Conservation (phyloP, 352 stramenopile genomes). For the Pythium phragmitis region DNA sequence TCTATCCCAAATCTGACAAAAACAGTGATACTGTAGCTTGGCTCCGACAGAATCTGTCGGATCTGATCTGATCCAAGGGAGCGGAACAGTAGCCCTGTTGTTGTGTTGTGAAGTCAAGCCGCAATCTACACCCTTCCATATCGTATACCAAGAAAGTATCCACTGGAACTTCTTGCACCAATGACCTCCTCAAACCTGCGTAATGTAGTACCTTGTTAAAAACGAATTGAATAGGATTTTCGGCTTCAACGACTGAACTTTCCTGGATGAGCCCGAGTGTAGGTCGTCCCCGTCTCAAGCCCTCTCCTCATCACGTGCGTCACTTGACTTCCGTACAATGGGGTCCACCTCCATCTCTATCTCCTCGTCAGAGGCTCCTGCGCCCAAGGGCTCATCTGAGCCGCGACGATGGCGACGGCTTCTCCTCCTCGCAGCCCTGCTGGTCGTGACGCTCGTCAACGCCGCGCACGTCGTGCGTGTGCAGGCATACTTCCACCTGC, state of each 20-base stretch:
- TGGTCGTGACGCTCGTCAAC: constrained; percentile 10
- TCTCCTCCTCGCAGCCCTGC: constrained; percentile 6
- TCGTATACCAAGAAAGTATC: not conserved
- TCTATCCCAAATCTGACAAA: too few relatives aligned
- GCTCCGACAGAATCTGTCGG: too few relatives aligned
- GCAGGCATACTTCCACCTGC: constrained; percentile 5
- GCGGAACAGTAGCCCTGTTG: too few relatives aligned
- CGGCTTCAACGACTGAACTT: not conserved
- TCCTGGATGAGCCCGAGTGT: too few relatives aligned
- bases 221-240: not conserved
- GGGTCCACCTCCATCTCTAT: not conserved
- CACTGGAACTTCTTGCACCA: not conserved
- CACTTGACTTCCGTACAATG: not conserved
- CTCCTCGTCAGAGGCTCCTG: not conserved
- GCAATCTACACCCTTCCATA: not conserved
- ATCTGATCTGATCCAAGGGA: too few relatives aligned
- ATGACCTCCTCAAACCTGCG: not conserved
- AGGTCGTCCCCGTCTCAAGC: too few relatives aligned
- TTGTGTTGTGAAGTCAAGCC: too few relatives aligned
- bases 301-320: not conserved
- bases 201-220: not conserved
- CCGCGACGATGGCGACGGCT: not conserved
- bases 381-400: not conserved
- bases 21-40: too few relatives aligned
- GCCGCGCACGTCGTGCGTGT: constrained; percentile 8